These are phyloP conservation scores for Gamarada debralockiae DNA, from an alignment of 495 filamentous ascomycete species.

Conservation along the genomic window DNA sequence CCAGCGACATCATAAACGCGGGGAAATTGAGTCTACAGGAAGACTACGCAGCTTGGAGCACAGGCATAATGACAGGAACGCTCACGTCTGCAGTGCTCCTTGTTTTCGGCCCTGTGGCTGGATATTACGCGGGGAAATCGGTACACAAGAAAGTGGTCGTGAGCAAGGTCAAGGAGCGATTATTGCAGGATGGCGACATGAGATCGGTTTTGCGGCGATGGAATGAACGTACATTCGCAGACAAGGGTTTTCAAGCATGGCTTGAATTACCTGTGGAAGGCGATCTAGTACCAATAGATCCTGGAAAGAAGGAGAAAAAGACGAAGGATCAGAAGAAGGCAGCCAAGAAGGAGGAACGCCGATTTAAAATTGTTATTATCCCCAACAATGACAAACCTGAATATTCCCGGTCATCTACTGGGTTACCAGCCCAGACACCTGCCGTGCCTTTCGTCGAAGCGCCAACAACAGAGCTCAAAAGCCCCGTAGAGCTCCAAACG, in stretches of 20 bases:
- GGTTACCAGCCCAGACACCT: too few species aligned
- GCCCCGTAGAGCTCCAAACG: too few species aligned
- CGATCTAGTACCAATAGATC: neutral
- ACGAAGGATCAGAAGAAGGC: slow-evolving; percentile 4
- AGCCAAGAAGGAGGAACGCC: slow-evolving; percentile 11
- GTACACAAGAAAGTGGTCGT: slow-evolving; percentile 15
- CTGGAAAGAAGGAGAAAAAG: neutral
- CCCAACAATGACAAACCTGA: slow-evolving; percentile 4
- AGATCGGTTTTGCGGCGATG: slow-evolving; percentile 10
- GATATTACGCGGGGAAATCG: slow-evolving; percentile 15
- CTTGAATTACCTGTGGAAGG: slow-evolving; percentile 12
- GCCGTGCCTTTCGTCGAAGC: too few species aligned
- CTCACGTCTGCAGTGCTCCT: slow-evolving; percentile 7
- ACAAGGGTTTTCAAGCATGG: slow-evolving; percentile 20
- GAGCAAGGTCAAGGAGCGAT: slow-evolving; percentile 18
- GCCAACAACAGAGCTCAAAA: too few species aligned
- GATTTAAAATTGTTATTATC: slow-evolving; percentile 15
- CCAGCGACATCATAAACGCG: slow-evolving; percentile 8
- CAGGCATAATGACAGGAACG: slow-evolving; percentile 18
- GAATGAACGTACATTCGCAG: slow-evolving; percentile 13
- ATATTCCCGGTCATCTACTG: too few species aligned
- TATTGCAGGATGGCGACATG: slow-evolving; percentile 16
- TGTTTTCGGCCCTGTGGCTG: slow-evolving; percentile 14
- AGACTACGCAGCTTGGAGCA: slow-evolving; percentile 18
- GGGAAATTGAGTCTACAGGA: slow-evolving; percentile 15